Base-by-base conservation (phyloP, 75 land plant species). In the Cupressus sempervirens region DNA sequence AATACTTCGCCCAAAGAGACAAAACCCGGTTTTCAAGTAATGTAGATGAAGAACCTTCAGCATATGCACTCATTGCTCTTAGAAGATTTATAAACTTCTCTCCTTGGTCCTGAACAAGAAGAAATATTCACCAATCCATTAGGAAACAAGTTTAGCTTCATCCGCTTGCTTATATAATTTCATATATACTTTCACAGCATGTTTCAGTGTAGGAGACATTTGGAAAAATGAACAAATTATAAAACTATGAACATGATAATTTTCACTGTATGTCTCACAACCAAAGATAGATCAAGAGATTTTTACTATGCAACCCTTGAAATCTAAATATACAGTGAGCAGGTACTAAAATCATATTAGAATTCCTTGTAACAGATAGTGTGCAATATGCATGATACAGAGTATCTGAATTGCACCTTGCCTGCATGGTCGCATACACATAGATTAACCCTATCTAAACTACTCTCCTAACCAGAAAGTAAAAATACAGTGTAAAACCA, bases 61-160 rank as follows among this genome's bases (percentile, higher is more conserved):
- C 93, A 89, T 90, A 93, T 38, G 94, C 93, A 67, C 89, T 56
- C 16, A 93, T 89, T 34, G 94, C 94, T 76, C 81, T 87, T 84
- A 93, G 82, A 29, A 93, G 91, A 54, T 84, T 91, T 2, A 84
- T 87, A 79, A 91, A 90, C 74, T 91, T 93, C 83, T 93, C 91
- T 38, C 94, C 93, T 82, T 91, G 46, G 67, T 93, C 94, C 94
- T 93, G 86, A 40, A 86, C 83, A 36, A 38, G 53, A 23, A 41
- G 43, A 67, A 16, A 53, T 23, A 52, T 26, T 40, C 12, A 48
- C 11, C n/a, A 15, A 82, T 38, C 9, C 54, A 82, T 50, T 35
- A 82, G 30, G 18, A 12, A 50, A 53, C 35, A 82, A 82, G 14
- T 50, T 34, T 9, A 41, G n/a, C 23, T 38, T 43, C 10, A 20